Percentiles rank a stretch among this genome's conserved stretches.
Conservation (phyloP, 345 rosid species). For the Syzygium grande region DNA sequence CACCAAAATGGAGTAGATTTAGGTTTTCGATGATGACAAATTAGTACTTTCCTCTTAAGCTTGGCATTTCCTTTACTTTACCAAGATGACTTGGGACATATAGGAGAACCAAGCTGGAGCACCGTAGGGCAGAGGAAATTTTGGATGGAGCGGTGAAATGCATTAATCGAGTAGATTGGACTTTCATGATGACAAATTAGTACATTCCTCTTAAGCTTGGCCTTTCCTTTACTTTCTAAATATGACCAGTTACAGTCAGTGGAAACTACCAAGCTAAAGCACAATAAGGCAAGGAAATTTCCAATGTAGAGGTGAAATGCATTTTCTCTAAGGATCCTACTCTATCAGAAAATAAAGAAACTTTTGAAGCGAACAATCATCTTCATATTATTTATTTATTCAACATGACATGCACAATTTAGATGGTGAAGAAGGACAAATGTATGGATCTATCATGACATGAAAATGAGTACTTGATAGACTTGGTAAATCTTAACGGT, state of each 20-base stretch:
- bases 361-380: background rate
- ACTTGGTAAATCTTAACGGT: background rate
- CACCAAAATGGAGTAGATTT: background rate
- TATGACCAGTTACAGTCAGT: background rate
- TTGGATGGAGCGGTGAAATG: background rate
- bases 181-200: background rate
- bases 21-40: background rate
- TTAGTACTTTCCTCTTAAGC: background rate
- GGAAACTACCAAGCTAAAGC: background rate
- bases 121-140: background rate
- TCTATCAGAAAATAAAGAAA: background rate
- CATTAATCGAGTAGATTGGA: background rate
- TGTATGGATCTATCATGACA: background rate
- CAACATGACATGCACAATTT: background rate
- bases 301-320: background rate
- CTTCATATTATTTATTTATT: background rate
- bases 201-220: background rate
- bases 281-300: background rate
- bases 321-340: background rate
- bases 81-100: background rate
- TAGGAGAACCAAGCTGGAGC: background rate
- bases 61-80: background rate
- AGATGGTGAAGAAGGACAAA: background rate
- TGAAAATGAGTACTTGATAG: background rate
- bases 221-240: background rate